Evolutionary conservation across 2,329 filamentous ascomycete genomes (phyloP), one percentile per base, ranked within the genome.

Genomic region (Xylogone sp.): DNA sequence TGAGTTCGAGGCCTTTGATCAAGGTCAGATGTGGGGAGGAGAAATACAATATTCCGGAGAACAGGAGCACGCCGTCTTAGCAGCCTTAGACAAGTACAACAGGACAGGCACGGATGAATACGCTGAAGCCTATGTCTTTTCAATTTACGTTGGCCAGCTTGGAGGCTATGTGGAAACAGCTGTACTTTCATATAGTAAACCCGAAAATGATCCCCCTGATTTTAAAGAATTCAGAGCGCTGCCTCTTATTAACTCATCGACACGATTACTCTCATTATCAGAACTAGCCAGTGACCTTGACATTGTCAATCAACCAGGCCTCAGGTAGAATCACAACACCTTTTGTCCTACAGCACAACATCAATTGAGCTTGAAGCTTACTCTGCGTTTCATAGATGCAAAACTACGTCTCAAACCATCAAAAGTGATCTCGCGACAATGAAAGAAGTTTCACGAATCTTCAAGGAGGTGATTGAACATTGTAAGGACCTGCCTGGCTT

Each of bases 11-110:
- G 18, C 39, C 24, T 53, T 49, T 20, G 12, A 27, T 3, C 47
- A 50, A 46, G 51, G 29, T n/a, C 50, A 53, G 24, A 48, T 53
- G 45, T 53, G 48, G 48, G 51, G 51, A 43, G 51, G 51, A 21
- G 45, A n/a, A 18, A 42, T 46, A 7, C 27, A 31, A 13, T 31
- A 31, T 31, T 21, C 48, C 21, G 29, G 21, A 21, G 48, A 42
- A 16, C 27, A 31, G 13, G 27, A 31, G 13, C 42, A 48, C 4
- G 21, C 45, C 19, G 22, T 34, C 9, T 29, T 50, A 8, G 47
- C 39, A 21, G 42, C 48, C 16, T 31, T 53, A 46, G 46, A 20
- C n/a, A 24, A 48, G 31, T 48, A 42, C 24, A 21, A 31, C 13
- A 31, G 27, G 13, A 31, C 13, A 31, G 31, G 29, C 7, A 44